Evolutionary conservation across 441 rosid genomes (phyloP), one percentile per base, ranked within the genome.

Genomic region (Syzygium malaccense): DNA sequence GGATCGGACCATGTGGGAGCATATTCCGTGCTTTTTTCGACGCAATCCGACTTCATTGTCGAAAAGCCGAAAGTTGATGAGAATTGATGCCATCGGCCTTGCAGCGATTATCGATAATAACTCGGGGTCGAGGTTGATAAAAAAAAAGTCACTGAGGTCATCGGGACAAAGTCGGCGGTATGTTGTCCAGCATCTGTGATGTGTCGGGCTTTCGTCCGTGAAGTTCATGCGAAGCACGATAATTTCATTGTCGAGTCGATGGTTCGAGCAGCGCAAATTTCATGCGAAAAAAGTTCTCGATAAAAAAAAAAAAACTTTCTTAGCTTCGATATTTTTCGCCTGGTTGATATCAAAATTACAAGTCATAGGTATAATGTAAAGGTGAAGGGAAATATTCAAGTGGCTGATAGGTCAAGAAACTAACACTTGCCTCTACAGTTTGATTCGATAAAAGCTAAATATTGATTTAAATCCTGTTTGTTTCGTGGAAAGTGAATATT

Each of bases 111-210:
- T 55, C 14, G 1, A 60, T 6, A 28, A 13, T 6, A 60, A 60
- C n/a, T 14, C 8, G 6, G 48, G 0, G 4, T 60, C 4, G 9
- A 60, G 28, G 6, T 18, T 32, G 78, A 66, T 6, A 6, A 45
- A 45, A 1, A 8, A 15, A 66, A 66, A 8, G 45, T 18, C 20
- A 1, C 25, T 32, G 2, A 32, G 7, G 2, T 1, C 1, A 1
- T 18, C 9, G 4, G 32, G 7, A 32, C 0, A 9, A 18, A 66
- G 23, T 30, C 4, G 18, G 17, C 19, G 0, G 1, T 8, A 4
- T 15, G 41, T 64, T 15, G 12, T 30, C 15, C 0, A 0, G 20
- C 75, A 2, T 2, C 8, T 64, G 6, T 4, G 11, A 64, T 30
- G 0, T 64, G 37, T 30, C 41, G 3, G 75, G 41, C 41, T 64